Conservation (phyloP, 306 rosid species). For the Glycine soja region DNA sequence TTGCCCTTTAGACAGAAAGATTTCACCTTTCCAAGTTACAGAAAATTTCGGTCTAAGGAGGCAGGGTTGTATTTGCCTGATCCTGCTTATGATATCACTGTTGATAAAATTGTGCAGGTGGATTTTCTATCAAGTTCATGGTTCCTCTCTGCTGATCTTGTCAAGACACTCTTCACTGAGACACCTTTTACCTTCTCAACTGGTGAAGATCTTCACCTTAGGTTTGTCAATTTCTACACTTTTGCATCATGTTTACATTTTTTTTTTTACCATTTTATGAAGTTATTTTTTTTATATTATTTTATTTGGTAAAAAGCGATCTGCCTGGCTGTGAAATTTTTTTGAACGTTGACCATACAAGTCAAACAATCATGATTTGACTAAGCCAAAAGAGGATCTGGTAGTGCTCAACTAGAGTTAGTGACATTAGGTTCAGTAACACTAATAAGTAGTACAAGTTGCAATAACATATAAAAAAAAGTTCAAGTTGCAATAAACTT, state of each 20-base stretch:
- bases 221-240: constrained; percentile 55
- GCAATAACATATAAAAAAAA: background rate
- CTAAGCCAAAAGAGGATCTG: background rate
- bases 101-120: constrained; percentile 91
- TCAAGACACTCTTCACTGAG: constrained; percentile 82
- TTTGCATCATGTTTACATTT: constrained; percentile 2
- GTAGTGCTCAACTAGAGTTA: constrained; percentile 31
- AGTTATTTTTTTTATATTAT: no score
- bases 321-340: constrained; percentile 6
- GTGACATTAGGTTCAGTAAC: constrained; percentile 48
- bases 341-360: constrained; percentile 34
- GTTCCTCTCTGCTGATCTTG: constrained; percentile 88
- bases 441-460: constrained; percentile 27
- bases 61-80: constrained; percentile 96
- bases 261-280: constrained; percentile 3
- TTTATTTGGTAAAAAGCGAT: constrained; percentile 32
- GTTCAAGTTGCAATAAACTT: constrained; percentile 9
- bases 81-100: constrained; percentile 91
- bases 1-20: constrained; percentile 95
- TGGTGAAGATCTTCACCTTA: constrained; percentile 96
- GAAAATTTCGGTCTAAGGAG: constrained; percentile 90
- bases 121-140: constrained; percentile 97
- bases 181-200: constrained; percentile 93
- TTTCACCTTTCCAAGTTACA: constrained; percentile 88
- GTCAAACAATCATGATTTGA: constrained; percentile 48